These are phyloP conservation scores for Mitragyna speciosa DNA, from an alignment of 257 asterid genomes.

Conservation along the genomic window DNA sequence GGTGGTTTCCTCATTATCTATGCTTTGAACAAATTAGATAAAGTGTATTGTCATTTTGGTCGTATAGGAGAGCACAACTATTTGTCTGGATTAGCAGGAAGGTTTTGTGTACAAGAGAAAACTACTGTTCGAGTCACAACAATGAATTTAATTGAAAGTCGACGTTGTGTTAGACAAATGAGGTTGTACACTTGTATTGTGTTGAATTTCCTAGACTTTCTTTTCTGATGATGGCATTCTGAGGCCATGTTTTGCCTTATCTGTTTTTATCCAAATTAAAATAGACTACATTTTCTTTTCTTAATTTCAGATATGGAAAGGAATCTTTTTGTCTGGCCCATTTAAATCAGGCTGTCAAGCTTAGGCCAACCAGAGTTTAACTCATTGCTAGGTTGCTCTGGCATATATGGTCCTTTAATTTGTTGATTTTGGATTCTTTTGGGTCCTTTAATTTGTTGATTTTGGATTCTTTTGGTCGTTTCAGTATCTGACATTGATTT, in stretches of 20 bases:
- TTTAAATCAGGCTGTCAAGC: neutral
- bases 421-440: too few species aligned
- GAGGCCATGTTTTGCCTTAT: neutral
- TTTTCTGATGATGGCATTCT: neutral
- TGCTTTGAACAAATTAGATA: neutral
- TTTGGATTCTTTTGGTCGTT: too few species aligned
- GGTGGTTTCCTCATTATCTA: slow-evolving; percentile 3
- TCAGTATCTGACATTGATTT: too few species aligned
- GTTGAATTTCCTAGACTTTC: neutral
- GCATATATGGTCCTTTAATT: too few species aligned
- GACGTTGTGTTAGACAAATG: neutral
- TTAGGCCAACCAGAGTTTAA: too few species aligned
- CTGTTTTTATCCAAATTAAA: neutral
- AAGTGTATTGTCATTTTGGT: neutral
- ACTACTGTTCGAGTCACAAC: neutral
- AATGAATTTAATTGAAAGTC: neutral
- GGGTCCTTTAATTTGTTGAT: too few species aligned
- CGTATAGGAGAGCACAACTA: slow-evolving; percentile 1
- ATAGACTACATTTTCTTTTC: neutral
- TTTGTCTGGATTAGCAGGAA: neutral
- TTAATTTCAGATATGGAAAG: neutral
- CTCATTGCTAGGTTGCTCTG: too few species aligned
- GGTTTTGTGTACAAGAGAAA: slow-evolving; percentile 3
- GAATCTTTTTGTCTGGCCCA: neutral
- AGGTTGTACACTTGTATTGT: neutral